Percentiles rank a stretch among this genome's conserved stretches.
Conservation (phyloP, 345 rosid species). For the Gossypium raimondii region DNA sequence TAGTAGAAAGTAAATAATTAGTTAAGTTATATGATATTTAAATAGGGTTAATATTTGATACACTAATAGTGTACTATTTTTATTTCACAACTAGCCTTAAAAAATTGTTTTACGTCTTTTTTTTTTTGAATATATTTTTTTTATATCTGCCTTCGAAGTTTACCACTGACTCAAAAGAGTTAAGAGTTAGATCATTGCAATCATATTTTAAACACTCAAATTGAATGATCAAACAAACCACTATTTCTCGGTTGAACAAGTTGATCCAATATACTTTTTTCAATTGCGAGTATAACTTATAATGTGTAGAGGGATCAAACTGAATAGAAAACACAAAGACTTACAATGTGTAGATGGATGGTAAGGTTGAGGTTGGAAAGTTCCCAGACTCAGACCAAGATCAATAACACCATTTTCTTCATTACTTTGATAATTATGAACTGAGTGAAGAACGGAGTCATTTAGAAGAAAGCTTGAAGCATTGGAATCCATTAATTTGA, state of each 20-base stretch:
- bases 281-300: not conserved
- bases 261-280: not conserved
- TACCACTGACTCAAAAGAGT: slow-evolving; percentile 23
- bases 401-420: slow-evolving; percentile 51
- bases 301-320: not conserved
- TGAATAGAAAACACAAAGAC: not conserved
- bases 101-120: too few species aligned
- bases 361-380: slow-evolving; percentile 50
- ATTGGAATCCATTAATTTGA: slow-evolving; percentile 35
- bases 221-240: not conserved
- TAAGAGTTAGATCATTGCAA: not conserved
- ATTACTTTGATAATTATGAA: slow-evolving; percentile 32
- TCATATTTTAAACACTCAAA: not conserved
- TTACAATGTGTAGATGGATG: slow-evolving; percentile 50
- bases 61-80: too few species aligned
- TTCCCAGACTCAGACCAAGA: slow-evolving; percentile 66
- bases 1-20: too few species aligned
- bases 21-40: too few species aligned
- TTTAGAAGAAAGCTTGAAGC: slow-evolving; percentile 35
- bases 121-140: too few species aligned
- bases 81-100: too few species aligned
- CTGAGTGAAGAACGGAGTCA: slow-evolving; percentile 31
- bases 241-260: not conserved
- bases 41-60: too few species aligned
- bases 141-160: slow-evolving; percentile 34